Evolutionary conservation across 306 rosid species (phyloP).

Genomic region (cucumber (Cucumis sativus)): Cucumber_9930_V3 NC_026657.2:25907501-25908000

Average conservation of each 20-base stretch:
- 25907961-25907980: background rate
- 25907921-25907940: background rate
- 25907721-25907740: background rate
- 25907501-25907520: slow-evolving; percentile 39
- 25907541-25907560: slow-evolving; percentile 35
- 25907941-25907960: background rate
- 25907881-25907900: background rate
- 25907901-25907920: background rate
- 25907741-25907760: background rate
- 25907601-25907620: slow-evolving; percentile 44
- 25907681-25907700: slow-evolving; percentile 37
- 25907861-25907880: background rate
- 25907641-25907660: slow-evolving; percentile 43
- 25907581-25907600: slow-evolving; percentile 45
- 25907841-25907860: background rate
- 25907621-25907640: slow-evolving; percentile 37
- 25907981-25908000: background rate
- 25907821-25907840: background rate
- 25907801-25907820: background rate
- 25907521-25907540: slow-evolving; percentile 67
- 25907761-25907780: background rate
- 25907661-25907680: slow-evolving; percentile 69
- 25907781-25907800: background rate
- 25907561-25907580: slow-evolving; percentile 39
- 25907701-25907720: slow-evolving; percentile 34